Percentiles rank a stretch among this genome's conserved stretches.
phyloP scores from a whole-genome alignment of 2,329 filamentous ascomycete genomes.

The Microdochium nivale region DNA sequence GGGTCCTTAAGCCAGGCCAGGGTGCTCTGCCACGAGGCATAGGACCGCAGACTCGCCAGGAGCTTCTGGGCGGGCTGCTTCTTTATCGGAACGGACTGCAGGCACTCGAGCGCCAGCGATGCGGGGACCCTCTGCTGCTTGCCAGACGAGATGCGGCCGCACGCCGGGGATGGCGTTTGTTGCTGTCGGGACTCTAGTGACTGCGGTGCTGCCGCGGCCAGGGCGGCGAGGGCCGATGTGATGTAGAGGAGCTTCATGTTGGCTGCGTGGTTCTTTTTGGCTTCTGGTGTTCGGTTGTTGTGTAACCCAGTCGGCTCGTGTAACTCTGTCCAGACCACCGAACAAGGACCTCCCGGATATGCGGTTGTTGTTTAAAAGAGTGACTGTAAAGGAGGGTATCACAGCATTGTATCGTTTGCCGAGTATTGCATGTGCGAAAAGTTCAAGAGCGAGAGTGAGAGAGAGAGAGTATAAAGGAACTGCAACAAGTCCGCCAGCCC shows the following conservation, averaged over 20 bases:
- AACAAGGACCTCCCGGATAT: neutral
- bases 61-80: constrained; percentile 23
- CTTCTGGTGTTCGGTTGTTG: neutral
- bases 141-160: neutral
- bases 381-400: neutral
- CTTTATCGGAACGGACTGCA: constrained; percentile 28
- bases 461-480: neutral
- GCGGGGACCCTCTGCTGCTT: constrained; percentile 17
- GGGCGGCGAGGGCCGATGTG: neutral
- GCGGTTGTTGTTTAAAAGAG: neutral
- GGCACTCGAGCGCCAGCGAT: constrained; percentile 25
- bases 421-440: neutral
- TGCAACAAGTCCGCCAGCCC: neutral
- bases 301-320: no score
- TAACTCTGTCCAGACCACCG: neutral
- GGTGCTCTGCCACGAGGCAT: constrained; percentile 38
- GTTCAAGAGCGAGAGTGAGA: neutral
- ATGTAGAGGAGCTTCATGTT: neutral
- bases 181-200: neutral
- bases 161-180: neutral
- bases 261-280: neutral
- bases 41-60: constrained; percentile 28
- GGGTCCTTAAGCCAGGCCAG: constrained; percentile 40
- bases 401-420: neutral
- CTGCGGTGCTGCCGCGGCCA: neutral